Percentiles rank a stretch among this genome's conserved stretches.
Evolutionary conservation across 371 early-diverging fungal genomes (phyloP).

Genomic region (Funneliformis caledonium): DNA sequence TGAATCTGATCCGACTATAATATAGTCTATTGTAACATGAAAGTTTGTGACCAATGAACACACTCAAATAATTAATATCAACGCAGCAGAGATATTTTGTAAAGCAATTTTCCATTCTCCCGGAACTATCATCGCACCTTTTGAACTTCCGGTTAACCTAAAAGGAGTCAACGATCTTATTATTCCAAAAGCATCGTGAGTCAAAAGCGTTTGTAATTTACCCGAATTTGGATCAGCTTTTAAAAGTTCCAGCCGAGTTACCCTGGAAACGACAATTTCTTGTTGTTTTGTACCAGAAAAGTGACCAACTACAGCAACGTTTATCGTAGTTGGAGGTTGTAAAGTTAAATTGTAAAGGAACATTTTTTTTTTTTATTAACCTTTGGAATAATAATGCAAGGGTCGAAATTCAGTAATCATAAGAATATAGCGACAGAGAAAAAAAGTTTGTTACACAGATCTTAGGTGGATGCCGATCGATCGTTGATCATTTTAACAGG

Average conservation of each 20-base stretch:
- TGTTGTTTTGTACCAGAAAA: slow-evolving; percentile 92
- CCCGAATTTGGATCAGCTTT: slow-evolving; percentile 82
- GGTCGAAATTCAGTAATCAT: too few relatives aligned
- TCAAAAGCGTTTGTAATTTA: slow-evolving; percentile 73
- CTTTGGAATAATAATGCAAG: too few relatives aligned
- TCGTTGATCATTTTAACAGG: too few relatives aligned
- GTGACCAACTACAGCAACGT: slow-evolving; percentile 84
- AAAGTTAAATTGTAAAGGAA: slow-evolving; percentile 91
- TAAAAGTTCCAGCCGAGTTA: slow-evolving; percentile 82
- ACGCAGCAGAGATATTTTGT: not conserved
- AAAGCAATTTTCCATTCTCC: not conserved
- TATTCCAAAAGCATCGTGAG: slow-evolving; percentile 86
- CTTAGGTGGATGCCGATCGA: too few relatives aligned
- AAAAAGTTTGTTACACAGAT: too few relatives aligned
- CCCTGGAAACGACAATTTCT: slow-evolving; percentile 87
- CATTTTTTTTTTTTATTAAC: slow-evolving; percentile 63
- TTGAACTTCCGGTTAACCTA: slow-evolving; percentile 75
- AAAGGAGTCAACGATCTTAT: slow-evolving; percentile 81
- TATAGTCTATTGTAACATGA: slow-evolving; percentile 69
- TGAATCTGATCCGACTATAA: slow-evolving; percentile 90
- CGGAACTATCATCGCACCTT: slow-evolving; percentile 54
- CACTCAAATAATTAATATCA: not conserved
- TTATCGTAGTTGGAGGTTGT: slow-evolving; percentile 81
- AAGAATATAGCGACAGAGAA: too few relatives aligned
- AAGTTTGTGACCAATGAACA: not conserved